Evolutionary conservation across 768 basidiomycete species (phyloP), one percentile per base, ranked within the genome.

Genomic region (Russula earlei): DNA sequence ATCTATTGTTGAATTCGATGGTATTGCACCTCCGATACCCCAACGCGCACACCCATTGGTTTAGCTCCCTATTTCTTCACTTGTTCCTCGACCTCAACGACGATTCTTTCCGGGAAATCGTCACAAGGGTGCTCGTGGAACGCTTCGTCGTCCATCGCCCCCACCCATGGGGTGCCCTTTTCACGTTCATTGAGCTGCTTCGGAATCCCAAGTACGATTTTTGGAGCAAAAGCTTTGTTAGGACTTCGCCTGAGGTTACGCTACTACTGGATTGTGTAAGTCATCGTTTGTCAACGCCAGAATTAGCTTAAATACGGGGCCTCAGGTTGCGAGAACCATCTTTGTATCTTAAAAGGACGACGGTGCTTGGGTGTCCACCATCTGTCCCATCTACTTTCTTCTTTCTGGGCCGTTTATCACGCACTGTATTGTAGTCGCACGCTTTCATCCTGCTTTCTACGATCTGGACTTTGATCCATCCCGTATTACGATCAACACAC

Each of bases 21-120:
- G 87, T 91, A 42, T 80, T 93, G 64, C 95, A 98, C 68, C 75
- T 99, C 61, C 90, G 96, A 65, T 98, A 95, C 77, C 95, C 96
- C 31, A 96, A 94, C 66, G 90, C 94, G 10, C 96, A 99, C 76
- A 99, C 95, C 48, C 87, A 91, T 70, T 99, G 94, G 92, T 98
- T 95, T 78, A 90, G 87, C 68, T 87, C 85, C 43, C 78, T 97
- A 61, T 74, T 97, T 52, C 80, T 98, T 50, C 82, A 92, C 68
- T 80, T 95, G 42, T 98, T 97, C 74, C 65, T 75, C 48, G 87
- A 92, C 66, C 78, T 87, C 59, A 81, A 83, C 65, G 81, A 82
- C 58, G 87, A 87, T 54, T 79, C 78, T 42, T 85, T 88, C 75
- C 77, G 81, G 64, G 89, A 93, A 67, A 80, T 91, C 61, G 78